Percentiles rank a stretch among this genome's conserved stretches.
phyloP scores from a whole-genome alignment of 2,329 filamentous ascomycete species.

The Tolypocladium endophyticum region DNA sequence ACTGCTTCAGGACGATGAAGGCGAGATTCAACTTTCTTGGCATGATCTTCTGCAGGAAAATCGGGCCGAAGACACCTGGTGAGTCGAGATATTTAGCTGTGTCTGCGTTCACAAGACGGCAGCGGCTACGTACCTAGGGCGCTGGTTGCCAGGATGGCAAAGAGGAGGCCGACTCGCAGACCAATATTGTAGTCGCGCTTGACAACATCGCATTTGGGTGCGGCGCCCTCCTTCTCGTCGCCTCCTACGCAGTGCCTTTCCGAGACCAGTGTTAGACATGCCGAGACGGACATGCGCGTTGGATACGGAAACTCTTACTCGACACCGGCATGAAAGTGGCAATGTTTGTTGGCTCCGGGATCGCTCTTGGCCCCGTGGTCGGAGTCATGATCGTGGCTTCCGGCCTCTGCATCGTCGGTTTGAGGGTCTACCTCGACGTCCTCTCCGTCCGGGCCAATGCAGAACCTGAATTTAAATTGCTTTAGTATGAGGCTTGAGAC shows the following conservation, averaged over 20 bases:
- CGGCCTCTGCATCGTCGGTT: conserved; percentile 12
- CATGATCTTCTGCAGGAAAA: conserved; percentile 49
- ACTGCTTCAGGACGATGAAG: conserved; percentile 60
- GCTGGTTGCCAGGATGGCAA: conserved; percentile 60
- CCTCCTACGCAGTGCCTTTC: conserved; percentile 45
- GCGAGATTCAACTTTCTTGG: conserved; percentile 35
- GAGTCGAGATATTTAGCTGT: background rate
- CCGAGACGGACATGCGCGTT: background rate
- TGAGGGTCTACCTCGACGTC: conserved; percentile 47
- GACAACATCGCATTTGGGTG: conserved; percentile 30
- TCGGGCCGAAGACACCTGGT: conserved; percentile 51
- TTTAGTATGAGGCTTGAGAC: background rate
- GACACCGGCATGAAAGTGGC: conserved; percentile 64
- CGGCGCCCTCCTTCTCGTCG: conserved; percentile 27
- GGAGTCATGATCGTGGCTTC: conserved; percentile 9
- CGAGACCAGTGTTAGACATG: background rate
- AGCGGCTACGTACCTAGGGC: conserved; percentile 37
- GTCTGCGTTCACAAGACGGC: too few species aligned
- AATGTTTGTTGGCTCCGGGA: conserved; percentile 4
- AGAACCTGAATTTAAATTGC: conserved; percentile 41
- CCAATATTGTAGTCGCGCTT: conserved; percentile 53
- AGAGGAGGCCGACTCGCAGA: conserved; percentile 60
- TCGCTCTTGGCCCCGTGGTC: conserved; percentile 8
- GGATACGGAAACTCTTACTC: conserved; percentile 41
- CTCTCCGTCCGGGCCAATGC: conserved; percentile 45